A percentile compares a stretch with the other conserved stretches of the same genome.
Conservation (phyloP, 2,329 filamentous ascomycete species). For the Ramularia collo-cygni region DNA sequence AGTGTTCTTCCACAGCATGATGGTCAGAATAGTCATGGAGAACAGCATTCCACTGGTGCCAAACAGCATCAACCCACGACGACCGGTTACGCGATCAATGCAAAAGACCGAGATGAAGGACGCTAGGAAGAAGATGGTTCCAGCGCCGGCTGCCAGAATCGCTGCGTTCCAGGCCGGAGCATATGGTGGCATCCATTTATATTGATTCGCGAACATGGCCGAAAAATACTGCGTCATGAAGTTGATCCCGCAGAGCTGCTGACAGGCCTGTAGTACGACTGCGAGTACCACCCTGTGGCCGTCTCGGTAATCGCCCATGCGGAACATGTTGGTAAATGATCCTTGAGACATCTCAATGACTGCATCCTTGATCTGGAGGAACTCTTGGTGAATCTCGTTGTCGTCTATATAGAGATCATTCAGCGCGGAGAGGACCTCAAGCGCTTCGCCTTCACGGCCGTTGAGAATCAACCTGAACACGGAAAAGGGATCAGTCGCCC, state of each 20-base stretch:
- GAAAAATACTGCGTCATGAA: constrained; percentile 39
- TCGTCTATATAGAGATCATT: constrained; percentile 34
- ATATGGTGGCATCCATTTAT: no score
- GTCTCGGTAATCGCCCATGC: constrained; percentile 38
- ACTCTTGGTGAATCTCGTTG: constrained; percentile 21
- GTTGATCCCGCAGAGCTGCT: constrained; percentile 34
- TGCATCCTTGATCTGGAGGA: constrained; percentile 32
- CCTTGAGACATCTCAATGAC: constrained; percentile 32
- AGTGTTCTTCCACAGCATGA: constrained; percentile 18
- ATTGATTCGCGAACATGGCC: constrained; percentile 36
- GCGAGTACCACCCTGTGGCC: constrained; percentile 39
- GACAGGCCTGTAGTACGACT: constrained; percentile 41
- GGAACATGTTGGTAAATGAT: constrained; percentile 27
- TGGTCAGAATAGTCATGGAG: constrained; percentile 29
- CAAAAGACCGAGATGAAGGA: constrained; percentile 47
- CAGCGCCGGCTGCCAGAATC: no score
- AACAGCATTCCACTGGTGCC: constrained; percentile 42
- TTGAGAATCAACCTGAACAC: constrained; percentile 28
- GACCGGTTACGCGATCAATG: constrained; percentile 43
- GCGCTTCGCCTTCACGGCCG: constrained; percentile 30
- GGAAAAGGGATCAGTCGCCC: no score
- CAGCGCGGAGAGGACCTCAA: constrained; percentile 28
- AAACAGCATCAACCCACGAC: constrained; percentile 65
- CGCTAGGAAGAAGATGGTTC: no score
- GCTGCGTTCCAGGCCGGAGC: no score